Percentiles rank a stretch among this genome's conserved stretches.
These are phyloP conservation scores for Coemansia javaensis DNA, from an alignment of 192 early-diverging fungal species.

Conservation along the genomic window DNA sequence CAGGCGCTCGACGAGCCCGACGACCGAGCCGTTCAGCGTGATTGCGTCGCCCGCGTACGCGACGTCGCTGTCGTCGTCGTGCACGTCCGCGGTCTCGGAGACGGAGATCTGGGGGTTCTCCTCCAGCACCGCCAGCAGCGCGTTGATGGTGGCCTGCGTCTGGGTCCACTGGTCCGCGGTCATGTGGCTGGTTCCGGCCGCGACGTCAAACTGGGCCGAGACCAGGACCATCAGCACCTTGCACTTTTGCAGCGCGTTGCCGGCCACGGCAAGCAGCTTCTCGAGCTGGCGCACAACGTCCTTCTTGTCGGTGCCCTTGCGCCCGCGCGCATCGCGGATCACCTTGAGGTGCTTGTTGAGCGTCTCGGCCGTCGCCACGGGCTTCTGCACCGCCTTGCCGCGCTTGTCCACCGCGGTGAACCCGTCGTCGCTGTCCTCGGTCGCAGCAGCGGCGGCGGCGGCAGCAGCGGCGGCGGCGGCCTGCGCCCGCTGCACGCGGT, in stretches of 20 bases:
- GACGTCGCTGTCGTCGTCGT: conserved; percentile 32
- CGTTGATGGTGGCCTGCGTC: conserved; percentile 66
- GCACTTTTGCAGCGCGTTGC: conserved; percentile 72
- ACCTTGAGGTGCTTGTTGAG: conserved; percentile 80
- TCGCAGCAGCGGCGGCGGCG: conserved; percentile 13
- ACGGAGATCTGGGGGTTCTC: conserved; percentile 65
- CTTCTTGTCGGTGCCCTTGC: conserved; percentile 89
- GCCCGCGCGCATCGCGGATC: conserved; percentile 79
- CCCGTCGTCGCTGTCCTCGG: conserved; percentile 56
- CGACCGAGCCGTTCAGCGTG: conserved; percentile 75
- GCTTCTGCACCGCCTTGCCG: conserved; percentile 57
- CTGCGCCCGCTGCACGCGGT: conserved; percentile 23
- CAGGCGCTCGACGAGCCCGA: conserved; percentile 84
- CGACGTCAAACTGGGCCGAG: conserved; percentile 84
- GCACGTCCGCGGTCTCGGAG: conserved; percentile 55
- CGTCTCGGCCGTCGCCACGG: conserved; percentile 63
- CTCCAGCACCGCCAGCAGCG: conserved; percentile 75
- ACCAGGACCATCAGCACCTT: conserved; percentile 82
- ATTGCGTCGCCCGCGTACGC: conserved; percentile 60
- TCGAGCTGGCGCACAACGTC: conserved; percentile 69
- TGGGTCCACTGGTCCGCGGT: conserved; percentile 75
- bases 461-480: conserved; percentile 9
- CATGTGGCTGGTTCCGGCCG: conserved; percentile 65
- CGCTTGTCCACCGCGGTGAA: conserved; percentile 67
- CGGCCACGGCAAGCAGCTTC: conserved; percentile 57